These are phyloP conservation scores for Sporothrix curviconia DNA, from an alignment of 2,329 filamentous ascomycete genomes.

Conservation along the genomic window DNA sequence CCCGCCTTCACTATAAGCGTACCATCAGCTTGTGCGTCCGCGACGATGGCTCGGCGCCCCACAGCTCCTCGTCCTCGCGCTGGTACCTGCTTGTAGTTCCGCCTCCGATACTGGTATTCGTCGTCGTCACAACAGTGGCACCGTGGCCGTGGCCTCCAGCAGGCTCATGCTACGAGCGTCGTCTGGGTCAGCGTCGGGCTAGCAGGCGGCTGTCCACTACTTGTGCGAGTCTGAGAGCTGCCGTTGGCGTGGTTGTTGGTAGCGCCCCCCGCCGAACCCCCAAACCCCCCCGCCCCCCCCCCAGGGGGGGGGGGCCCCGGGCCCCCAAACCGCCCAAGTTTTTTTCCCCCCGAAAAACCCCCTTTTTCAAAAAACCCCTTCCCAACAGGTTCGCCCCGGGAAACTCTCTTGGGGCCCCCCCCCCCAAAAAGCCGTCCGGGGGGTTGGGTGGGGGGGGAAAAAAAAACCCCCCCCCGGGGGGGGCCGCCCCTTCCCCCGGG, in stretches of 20 bases:
- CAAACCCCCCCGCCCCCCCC: too few relatives aligned
- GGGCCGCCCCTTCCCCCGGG: too few relatives aligned
- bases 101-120: slow-evolving; percentile 41
- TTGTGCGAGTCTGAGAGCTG: slow-evolving; percentile 10
- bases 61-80: slow-evolving; percentile 79
- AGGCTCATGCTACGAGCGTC: slow-evolving; percentile 38
- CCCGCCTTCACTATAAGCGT: slow-evolving; percentile 54
- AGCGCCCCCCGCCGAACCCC: too few relatives aligned
- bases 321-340: too few relatives aligned
- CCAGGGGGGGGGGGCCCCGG: too few relatives aligned
- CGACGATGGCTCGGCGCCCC: slow-evolving; percentile 56
- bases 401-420: too few relatives aligned
- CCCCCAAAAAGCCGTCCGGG: too few relatives aligned
- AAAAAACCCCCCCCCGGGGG: too few relatives aligned
- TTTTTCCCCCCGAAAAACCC: too few relatives aligned
- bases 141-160: slow-evolving; percentile 24
- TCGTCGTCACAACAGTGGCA: slow-evolving; percentile 20
- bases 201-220: slow-evolving; percentile 13
- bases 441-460: too few relatives aligned
- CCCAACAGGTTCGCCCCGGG: too few relatives aligned
- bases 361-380: too few relatives aligned
- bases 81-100: slow-evolving; percentile 78
- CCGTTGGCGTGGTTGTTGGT: not conserved
- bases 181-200: slow-evolving; percentile 43
- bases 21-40: slow-evolving; percentile 50